Evolutionary conservation across 129 eudicot genomes (phyloP).

Genomic region (Helichrysum umbraculigerum): DNA sequence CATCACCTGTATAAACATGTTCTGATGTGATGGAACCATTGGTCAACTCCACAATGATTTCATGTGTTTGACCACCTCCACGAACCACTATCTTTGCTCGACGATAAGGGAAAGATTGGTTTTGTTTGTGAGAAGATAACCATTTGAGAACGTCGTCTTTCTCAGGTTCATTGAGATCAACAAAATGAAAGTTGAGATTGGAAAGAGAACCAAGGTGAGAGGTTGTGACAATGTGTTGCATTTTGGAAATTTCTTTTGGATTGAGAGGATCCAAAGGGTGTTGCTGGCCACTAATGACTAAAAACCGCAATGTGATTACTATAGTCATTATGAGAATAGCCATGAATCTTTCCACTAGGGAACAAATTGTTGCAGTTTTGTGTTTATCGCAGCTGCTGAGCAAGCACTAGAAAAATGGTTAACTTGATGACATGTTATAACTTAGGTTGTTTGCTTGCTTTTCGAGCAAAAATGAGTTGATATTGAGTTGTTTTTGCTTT

Average conservation of each 20-base stretch:
- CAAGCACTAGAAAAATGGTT: slow-evolving; percentile 24
- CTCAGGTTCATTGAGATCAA: slow-evolving; percentile 80
- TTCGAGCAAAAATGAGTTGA: slow-evolving; percentile 46
- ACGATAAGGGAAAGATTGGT: slow-evolving; percentile 55
- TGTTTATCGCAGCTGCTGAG: slow-evolving; percentile 1
- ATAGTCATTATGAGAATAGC: slow-evolving; percentile 17
- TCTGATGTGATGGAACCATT: slow-evolving; percentile 46
- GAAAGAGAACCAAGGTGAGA: slow-evolving; percentile 49
- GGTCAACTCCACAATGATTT: slow-evolving; percentile 52
- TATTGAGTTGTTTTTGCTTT: slow-evolving; percentile 40
- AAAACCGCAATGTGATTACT: slow-evolving; percentile 27
- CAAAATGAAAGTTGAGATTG: slow-evolving; percentile 59
- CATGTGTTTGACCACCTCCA: slow-evolving; percentile 53
- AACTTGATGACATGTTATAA: slow-evolving; percentile 12
- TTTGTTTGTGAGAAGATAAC: slow-evolving; percentile 42
- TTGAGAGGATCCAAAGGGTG: slow-evolving; percentile 85
- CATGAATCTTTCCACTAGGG: slow-evolving; percentile 27
- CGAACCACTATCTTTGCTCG: slow-evolving; percentile 65
- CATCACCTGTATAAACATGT: slow-evolving; percentile 60
- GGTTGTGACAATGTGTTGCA: slow-evolving; percentile 46
- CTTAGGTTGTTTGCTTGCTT: slow-evolving; percentile 41
- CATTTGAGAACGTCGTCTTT: slow-evolving; percentile 54
- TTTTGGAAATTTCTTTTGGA: slow-evolving; percentile 55
- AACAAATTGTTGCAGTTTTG: slow-evolving; percentile 3
- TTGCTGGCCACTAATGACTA: slow-evolving; percentile 25